Percentiles rank a stretch among this genome's conserved stretches.
These are phyloP conservation scores for Hypericum perforatum DNA, from an alignment of 345 rosid species.

Conservation along the genomic window DNA sequence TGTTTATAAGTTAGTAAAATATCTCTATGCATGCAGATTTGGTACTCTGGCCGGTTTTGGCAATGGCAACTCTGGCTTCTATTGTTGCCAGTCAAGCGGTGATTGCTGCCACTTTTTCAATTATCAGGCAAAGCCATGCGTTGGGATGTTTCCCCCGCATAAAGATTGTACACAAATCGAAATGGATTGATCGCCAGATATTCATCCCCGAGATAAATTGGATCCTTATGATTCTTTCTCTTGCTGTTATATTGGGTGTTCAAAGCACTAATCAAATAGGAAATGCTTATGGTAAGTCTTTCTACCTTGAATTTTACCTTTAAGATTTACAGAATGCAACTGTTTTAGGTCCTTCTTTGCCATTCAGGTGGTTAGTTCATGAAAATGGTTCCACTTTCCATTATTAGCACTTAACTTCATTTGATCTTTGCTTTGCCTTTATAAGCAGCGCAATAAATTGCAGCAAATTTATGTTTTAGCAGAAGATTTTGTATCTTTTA, in stretches of 20 bases:
- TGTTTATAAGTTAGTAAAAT: slow-evolving; percentile 1
- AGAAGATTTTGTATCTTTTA: no score
- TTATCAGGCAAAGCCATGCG: slow-evolving; percentile 72
- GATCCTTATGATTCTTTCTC: slow-evolving; percentile 80
- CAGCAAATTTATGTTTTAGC: no score
- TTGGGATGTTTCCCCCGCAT: slow-evolving; percentile 90
- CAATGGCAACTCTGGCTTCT: slow-evolving; percentile 68
- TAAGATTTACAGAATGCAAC: no score
- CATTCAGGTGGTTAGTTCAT: no score
- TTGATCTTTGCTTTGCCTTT: no score
- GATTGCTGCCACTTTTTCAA: slow-evolving; percentile 65
- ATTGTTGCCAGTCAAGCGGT: slow-evolving; percentile 81
- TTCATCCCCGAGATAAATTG: slow-evolving; percentile 95
- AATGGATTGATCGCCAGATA: slow-evolving; percentile 74
- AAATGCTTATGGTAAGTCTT: slow-evolving; percentile 68
- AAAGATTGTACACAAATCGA: slow-evolving; percentile 78
- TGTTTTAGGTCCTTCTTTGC: no score
- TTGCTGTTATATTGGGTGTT: slow-evolving; percentile 53
- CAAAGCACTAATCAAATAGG: slow-evolving; percentile 52
- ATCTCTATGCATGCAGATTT: slow-evolving; percentile 34
- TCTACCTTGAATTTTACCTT: background rate
- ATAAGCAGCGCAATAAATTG: no score
- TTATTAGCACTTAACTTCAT: no score
- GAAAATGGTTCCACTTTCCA: no score
- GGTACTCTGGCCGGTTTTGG: slow-evolving; percentile 67